Conservation (phyloP, 176 grass and related monocot genomes). For the Miscanthus lutarioriparius region DNA sequence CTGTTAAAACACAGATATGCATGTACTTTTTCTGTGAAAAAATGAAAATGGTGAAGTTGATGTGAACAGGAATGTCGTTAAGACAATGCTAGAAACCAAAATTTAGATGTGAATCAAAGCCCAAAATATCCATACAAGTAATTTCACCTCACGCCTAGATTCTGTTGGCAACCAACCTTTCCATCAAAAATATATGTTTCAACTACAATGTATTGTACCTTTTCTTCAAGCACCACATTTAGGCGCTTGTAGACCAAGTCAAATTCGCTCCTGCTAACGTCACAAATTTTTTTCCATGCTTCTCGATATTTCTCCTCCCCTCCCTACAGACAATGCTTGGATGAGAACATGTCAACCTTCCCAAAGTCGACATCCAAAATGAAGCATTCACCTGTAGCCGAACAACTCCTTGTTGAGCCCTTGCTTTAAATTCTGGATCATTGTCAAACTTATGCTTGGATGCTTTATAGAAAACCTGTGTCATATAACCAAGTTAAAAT, state of each 20-base stretch:
- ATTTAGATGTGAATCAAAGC: not conserved
- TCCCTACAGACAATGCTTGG: conserved; percentile 52
- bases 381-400: conserved; percentile 58
- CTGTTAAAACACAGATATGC: not conserved
- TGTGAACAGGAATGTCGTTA: not conserved
- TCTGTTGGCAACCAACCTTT: not conserved
- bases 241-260: conserved; percentile 79
- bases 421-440: conserved; percentile 72
- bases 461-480: conserved; percentile 90
- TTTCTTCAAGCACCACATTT: conserved; percentile 79
- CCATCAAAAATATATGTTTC: not conserved
- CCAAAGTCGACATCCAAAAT: conserved; percentile 27
- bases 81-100: not conserved
- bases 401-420: conserved; percentile 92
- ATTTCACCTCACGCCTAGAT: not conserved
- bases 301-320: conserved; percentile 73
- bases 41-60: not conserved
- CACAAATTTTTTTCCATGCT: conserved; percentile 97
- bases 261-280: conserved; percentile 91
- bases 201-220: conserved; percentile 44
- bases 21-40: not conserved
- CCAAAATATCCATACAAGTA: not conserved
- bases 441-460: conserved; percentile 90
- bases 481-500: conserved; percentile 26
- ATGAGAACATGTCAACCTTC: conserved; percentile 12